Evolutionary conservation across 805 yeast species (phyloP).

Genomic region (Sugiyamaella mastotermitis): DNA sequence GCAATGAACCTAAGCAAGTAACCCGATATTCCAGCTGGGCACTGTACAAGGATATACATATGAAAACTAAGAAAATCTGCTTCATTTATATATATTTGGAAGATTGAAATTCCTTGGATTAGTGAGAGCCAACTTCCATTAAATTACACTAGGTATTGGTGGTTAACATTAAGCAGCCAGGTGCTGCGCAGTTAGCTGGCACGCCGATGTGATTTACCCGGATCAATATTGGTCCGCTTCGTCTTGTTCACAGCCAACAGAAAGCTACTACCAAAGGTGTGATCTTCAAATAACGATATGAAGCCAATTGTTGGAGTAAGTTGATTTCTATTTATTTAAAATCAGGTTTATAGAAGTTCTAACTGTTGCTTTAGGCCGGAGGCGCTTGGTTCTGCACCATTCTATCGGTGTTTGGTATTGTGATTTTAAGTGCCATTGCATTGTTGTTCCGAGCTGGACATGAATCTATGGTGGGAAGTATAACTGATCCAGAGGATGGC

Average conservation of each 20-base stretch:
- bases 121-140: no score
- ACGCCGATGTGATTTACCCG: no score
- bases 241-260: background rate
- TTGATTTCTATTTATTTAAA: background rate
- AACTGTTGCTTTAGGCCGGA: constrained; percentile 43
- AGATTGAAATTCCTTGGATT: no score
- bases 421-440: constrained; percentile 80
- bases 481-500: constrained; percentile 87
- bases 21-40: no score
- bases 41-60: no score
- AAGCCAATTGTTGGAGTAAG: constrained; percentile 46
- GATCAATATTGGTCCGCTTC: no score
- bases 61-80: no score
- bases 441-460: constrained; percentile 71
- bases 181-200: no score
- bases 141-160: no score
- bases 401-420: constrained; percentile 85
- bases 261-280: background rate
- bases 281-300: constrained; percentile 27
- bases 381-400: constrained; percentile 96
- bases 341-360: background rate
- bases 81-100: no score
- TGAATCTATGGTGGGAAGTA: constrained; percentile 90
- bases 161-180: no score
- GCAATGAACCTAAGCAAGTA: no score